Evolutionary conservation across 805 yeast genomes (phyloP).

Genomic region (Cyberlindnera misumaiensis): DNA sequence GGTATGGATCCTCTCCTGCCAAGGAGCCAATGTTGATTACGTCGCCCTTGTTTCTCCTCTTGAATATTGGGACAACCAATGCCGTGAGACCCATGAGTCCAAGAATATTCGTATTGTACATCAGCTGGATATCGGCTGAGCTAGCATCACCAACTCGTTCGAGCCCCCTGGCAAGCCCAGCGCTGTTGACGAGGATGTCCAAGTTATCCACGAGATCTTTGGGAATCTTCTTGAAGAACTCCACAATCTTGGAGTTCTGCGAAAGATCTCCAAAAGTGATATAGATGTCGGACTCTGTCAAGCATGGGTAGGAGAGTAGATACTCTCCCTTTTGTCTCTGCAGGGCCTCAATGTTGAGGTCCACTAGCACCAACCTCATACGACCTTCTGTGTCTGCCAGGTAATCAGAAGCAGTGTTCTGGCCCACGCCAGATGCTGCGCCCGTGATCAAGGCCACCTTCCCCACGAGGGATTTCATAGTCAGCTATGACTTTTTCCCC

Average conservation of each 20-base stretch:
- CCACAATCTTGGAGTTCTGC: constrained; percentile 3
- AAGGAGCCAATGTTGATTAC: constrained; percentile 67
- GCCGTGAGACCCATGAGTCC: no score
- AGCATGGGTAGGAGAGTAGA: no score
- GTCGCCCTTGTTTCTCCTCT: constrained; percentile 38
- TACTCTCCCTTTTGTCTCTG: no score
- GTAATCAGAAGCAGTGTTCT: constrained; percentile 79
- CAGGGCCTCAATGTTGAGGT: no score
- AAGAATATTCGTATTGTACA: no score
- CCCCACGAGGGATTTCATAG: constrained; percentile 1
- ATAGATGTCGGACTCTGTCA: no score
- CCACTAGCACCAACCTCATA: constrained; percentile 39
- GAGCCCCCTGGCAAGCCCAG: constrained; percentile 73
- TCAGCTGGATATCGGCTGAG: no score
- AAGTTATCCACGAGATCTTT: constrained; percentile 51
- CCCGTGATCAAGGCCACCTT: constrained; percentile 83
- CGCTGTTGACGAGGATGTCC: constrained; percentile 63
- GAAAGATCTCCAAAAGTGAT: no score
- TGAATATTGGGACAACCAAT: no score
- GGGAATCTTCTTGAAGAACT: constrained; percentile 40
- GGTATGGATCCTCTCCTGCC: constrained; percentile 69
- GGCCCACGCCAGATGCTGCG: constrained; percentile 92
- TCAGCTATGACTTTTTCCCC: background rate
- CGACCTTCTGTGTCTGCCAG: constrained; percentile 66
- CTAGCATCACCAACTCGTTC: constrained; percentile 61